Base-by-base conservation (phyloP, 768 basidiomycete genomes). In the Tricholoma bakamatsutake region DNA sequence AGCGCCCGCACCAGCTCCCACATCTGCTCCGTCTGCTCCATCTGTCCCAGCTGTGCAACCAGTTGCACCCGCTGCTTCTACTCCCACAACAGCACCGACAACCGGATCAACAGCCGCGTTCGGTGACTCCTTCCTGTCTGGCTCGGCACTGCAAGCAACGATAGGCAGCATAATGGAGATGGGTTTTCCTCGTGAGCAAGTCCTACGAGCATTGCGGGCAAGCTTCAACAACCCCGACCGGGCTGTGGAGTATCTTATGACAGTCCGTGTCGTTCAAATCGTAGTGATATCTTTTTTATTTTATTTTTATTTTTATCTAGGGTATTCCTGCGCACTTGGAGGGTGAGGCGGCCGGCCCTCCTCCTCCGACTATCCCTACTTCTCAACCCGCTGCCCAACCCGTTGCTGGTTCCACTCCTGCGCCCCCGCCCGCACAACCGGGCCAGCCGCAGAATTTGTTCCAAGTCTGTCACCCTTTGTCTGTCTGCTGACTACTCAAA, bases 201-300 rank as follows among this genome's bases (percentile, higher is more conserved):
- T 98, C 40, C 70, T 85, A 64, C 81, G 85, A 13, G 94, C 95
- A 3, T 68, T 99, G 68, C 79, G 93, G 57, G 97, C 95, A 27
- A 94, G 91, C 66, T 99, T 81, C 75, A 99, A 99, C 72, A 98
- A 99, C 72, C 90, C 97, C 7, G 94, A 98, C 63, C 82, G 97
- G 30, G 97, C 97, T 6, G 96, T 93, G n/a, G 97, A 99, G 69
- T 99, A 99, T 71, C 75, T 99, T 54, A 87, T 98, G 83, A 96
- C 67, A 57, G 96, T 95, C 87, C 73, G 11, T 33, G 40, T 11
- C 17, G 28, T 52, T 40, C 9, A 11, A 48, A 61, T 47, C 39
- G 46, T 40, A 43, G 40, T 40, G 18, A 46, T 54, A 37, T n/a
- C 33, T 37, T 50, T 51, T 13, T 62, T 52, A 61, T 58, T 55